Conservation (phyloP, 257 asterid species). For the Solanum megistacrolobum region DNA sequence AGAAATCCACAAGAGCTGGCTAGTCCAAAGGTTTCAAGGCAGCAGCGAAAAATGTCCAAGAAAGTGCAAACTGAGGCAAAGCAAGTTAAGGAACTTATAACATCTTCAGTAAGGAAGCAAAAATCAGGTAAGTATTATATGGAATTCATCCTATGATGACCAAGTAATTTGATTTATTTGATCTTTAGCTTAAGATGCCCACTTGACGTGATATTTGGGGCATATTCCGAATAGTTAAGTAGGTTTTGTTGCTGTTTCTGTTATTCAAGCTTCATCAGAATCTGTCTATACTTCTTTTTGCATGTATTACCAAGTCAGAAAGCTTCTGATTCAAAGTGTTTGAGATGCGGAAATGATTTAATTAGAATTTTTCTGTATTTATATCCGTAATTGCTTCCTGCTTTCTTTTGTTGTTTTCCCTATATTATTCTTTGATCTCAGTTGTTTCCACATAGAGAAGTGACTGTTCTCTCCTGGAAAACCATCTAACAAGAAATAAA, state of each 20-base stretch:
- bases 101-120: conserved; percentile 90
- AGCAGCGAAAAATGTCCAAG: conserved; percentile 49
- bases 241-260: not conserved
- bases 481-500: not conserved
- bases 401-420: not conserved
- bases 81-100: conserved; percentile 61
- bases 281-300: not conserved
- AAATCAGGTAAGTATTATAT: conserved; percentile 44
- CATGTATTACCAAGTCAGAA: not conserved
- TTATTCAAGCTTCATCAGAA: not conserved
- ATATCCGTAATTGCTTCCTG: not conserved
- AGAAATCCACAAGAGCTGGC: conserved; percentile 47
- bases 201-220: not conserved
- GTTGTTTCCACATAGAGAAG: not conserved
- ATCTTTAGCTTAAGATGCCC: not conserved
- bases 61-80: conserved; percentile 53
- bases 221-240: not conserved
- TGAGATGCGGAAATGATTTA: not conserved
- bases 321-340: not conserved
- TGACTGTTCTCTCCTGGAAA: not conserved
- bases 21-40: conserved; percentile 55
- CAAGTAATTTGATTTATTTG: not conserved
- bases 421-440: not conserved
- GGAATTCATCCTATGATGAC: not conserved
- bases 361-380: not conserved